These are phyloP conservation scores for Nitzschia putrida DNA, from an alignment of 108 stramenopile genomes.

Conservation along the genomic window DNA sequence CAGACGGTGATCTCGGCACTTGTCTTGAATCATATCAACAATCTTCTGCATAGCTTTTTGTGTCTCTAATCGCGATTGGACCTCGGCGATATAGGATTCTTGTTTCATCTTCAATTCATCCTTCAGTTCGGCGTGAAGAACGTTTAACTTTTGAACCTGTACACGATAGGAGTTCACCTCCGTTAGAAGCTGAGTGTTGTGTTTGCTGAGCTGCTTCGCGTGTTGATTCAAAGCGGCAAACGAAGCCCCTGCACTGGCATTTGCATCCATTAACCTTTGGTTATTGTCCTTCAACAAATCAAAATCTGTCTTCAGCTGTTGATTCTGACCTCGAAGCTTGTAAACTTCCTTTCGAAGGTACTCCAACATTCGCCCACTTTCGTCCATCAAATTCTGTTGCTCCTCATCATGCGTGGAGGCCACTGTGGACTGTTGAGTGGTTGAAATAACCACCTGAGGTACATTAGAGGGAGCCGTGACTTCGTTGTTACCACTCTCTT, in stretches of 20 bases:
- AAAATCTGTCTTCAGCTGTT: conserved; percentile 60
- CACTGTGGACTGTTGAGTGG: background rate
- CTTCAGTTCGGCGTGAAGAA: conserved; percentile 57
- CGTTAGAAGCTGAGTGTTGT: conserved; percentile 43
- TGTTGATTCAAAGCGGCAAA: conserved; percentile 75
- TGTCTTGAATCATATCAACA: conserved; percentile 58
- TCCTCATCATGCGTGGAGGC: conserved; percentile 20
- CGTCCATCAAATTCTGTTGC: conserved; percentile 71
- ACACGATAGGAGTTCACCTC: conserved; percentile 46
- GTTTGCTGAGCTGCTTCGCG: conserved; percentile 59
- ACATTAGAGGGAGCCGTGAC: conserved; percentile 3
- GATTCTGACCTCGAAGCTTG: conserved; percentile 54
- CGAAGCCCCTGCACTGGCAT: conserved; percentile 68
- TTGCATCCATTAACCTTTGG: conserved; percentile 71
- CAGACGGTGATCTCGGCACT: conserved; percentile 53
- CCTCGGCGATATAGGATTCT: conserved; percentile 67
- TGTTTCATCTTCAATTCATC: conserved; percentile 73
- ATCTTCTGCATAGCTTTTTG: conserved; percentile 58
- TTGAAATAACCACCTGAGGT: conserved; percentile 17
- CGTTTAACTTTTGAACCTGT: conserved; percentile 38
- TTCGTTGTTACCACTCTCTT: conserved; percentile 17
- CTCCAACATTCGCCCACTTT: conserved; percentile 75
- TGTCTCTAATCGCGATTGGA: conserved; percentile 60
- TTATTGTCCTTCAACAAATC: conserved; percentile 69
- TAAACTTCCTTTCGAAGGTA: conserved; percentile 71